phyloP scores from a whole-genome alignment of 345 rosid species.

The Eucalyptus virginea region DNA sequence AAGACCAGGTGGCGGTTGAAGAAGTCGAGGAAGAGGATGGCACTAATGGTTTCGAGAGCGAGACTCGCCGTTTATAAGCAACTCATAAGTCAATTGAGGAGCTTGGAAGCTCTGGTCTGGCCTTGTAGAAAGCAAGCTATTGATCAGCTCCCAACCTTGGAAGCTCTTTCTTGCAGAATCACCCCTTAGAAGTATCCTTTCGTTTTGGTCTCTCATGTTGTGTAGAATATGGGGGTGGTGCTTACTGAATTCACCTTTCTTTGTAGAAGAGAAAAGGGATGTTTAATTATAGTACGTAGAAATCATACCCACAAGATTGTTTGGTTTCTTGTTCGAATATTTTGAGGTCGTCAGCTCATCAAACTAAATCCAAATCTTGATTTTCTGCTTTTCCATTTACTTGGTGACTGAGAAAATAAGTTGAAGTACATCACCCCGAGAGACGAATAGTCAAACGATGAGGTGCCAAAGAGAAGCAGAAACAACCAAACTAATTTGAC shows the following conservation, averaged over 20 bases:
- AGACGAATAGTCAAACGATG: neutral
- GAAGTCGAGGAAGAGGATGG: too few relatives aligned
- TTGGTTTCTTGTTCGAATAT: neutral
- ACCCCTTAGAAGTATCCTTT: neutral
- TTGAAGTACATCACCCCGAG: neutral
- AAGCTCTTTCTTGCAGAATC: neutral
- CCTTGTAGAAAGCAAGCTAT: neutral
- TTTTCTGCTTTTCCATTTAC: neutral
- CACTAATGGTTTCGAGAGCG: too few relatives aligned
- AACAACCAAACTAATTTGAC: neutral
- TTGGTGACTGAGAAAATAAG: neutral
- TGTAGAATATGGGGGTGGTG: too few relatives aligned
- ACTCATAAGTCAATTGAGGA: neutral
- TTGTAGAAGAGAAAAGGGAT: too few relatives aligned
- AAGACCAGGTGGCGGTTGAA: too few relatives aligned
- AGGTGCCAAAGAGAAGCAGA: neutral
- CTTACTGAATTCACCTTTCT: too few relatives aligned
- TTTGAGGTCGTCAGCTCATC: neutral
- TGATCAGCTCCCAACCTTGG: neutral
- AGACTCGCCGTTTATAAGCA: too few relatives aligned
- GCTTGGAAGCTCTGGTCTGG: neutral
- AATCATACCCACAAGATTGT: too few relatives aligned
- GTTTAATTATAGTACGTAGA: too few relatives aligned
- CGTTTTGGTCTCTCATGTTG: too few relatives aligned
- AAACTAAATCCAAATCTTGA: neutral